phyloP scores from a whole-genome alignment of 805 yeast species.

The Candida orba region DNA sequence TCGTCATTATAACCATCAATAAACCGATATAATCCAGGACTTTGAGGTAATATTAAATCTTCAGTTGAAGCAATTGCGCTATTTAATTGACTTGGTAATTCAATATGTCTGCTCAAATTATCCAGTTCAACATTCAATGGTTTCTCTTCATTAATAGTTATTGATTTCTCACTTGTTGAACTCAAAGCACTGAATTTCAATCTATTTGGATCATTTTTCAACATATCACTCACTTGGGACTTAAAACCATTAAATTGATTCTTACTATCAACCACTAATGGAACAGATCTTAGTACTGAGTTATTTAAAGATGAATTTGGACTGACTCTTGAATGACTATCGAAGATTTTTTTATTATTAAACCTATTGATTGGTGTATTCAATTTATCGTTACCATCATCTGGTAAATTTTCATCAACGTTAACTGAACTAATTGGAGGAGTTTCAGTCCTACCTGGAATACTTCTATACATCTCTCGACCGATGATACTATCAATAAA shows the following conservation, averaged over 20 bases:
- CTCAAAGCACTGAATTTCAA: background rate
- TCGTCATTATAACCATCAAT: background rate
- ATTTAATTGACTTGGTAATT: too few relatives aligned
- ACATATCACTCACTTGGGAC: slow-evolving; percentile 1
- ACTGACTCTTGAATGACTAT: background rate
- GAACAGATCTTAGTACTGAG: background rate
- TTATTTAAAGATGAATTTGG: background rate
- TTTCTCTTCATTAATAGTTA: background rate
- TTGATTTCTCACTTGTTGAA: background rate
- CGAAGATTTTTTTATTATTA: background rate
- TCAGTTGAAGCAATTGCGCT: too few relatives aligned
- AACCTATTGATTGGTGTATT: background rate
- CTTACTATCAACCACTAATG: background rate
- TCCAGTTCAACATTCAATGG: background rate
- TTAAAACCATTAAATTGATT: background rate
- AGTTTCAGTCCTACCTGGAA: background rate
- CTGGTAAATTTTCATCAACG: background rate
- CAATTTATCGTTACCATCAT: background rate
- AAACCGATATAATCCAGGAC: slow-evolving; percentile 1
- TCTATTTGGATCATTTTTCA: slow-evolving; percentile 3
- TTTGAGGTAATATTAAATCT: background rate
- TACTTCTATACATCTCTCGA: background rate
- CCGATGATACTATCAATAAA: too few relatives aligned
- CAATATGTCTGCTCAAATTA: background rate
- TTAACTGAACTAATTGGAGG: background rate